A percentile compares a stretch with the other conserved stretches of the same genome.
These are phyloP conservation scores for Ceratocystis cubensis DNA, from an alignment of 2,329 filamentous ascomycete genomes.

Conservation along the genomic window DNA sequence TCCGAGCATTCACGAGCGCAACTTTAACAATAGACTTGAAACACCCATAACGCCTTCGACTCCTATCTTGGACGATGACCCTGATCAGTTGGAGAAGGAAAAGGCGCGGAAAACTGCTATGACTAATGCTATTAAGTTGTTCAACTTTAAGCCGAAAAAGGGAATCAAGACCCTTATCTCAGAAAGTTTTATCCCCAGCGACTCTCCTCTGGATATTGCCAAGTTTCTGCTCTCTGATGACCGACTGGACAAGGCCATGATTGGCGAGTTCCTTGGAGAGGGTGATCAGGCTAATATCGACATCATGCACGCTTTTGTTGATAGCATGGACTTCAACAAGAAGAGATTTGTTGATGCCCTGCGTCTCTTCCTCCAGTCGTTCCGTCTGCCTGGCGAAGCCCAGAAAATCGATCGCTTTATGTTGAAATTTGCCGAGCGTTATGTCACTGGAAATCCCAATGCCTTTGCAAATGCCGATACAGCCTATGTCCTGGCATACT, in stretches of 20 bases:
- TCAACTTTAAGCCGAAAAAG: conserved; percentile 96
- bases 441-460: conserved; percentile 88
- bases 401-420: conserved; percentile 99
- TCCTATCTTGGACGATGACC: conserved; percentile 71
- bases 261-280: conserved; percentile 90
- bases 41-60: conserved; percentile 43
- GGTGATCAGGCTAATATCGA: conserved; percentile 87
- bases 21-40: conserved; percentile 48
- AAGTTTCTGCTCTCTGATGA: conserved; percentile 71
- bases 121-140: conserved; percentile 74
- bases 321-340: conserved; percentile 84
- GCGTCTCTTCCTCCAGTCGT: conserved; percentile 83
- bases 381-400: conserved; percentile 86
- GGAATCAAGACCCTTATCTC: conserved; percentile 74
- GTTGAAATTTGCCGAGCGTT: conserved; percentile 96
- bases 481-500: conserved; percentile 90
- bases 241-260: conserved; percentile 74
- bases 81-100: conserved; percentile 82
- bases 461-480: conserved; percentile 97
- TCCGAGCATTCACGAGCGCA: conserved; percentile 44
- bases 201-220: conserved; percentile 70
- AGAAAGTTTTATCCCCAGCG: conserved; percentile 75
- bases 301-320: conserved; percentile 97
- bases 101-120: conserved; percentile 90
- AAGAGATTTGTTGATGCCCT: conserved; percentile 87